Evolutionary conservation across 805 yeast genomes (phyloP), one percentile per base, ranked within the genome.

Genomic region (Lachancea mirantina): DNA sequence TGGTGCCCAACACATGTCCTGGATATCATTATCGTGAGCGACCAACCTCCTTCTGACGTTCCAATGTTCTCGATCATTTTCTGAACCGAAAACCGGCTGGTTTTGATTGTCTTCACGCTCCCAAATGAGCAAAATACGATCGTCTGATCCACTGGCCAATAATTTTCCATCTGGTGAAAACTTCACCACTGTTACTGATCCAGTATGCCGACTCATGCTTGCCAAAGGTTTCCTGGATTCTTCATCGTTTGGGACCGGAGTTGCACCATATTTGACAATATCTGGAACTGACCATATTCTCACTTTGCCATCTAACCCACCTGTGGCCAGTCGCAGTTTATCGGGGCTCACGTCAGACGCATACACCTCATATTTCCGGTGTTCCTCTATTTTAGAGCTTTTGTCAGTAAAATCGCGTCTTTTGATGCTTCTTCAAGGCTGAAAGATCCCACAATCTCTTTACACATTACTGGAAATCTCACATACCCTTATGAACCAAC

Each of bases 1-100:
- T 0, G 97, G 96, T 2, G 95, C 83, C 97, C 98, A 92, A 26
- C 96, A 94, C 45, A 92, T 78, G 58, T 92, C 98, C 56, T 92
- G 98, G 31, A 92, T 84, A 62, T 92, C 99, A 52, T 89, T 92
- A 43, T 92, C 97, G 57, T 92, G 99, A 1, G 96, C 98, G 13
- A 85, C 96, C 10, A 87, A 69, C 48, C 97, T 71, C 48, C 84
- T 84, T 13, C 95, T 64, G 1, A 89, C 96, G 1, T 89, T 78
- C 98, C 98, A 89, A 47, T 84, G 94, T 57, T 89, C 98, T 35
- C 74, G 50, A 46, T 87, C 95, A 30, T 74, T 79, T 34, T 76
- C 70, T 19, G 74, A 70, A 9, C 94, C 95, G 61, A 83, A 80
- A 40, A 75, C 76, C 6, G 67, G 65, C 32, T 56, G 52, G 3